Evolutionary conservation across 306 rosid genomes (phyloP), one percentile per base, ranked within the genome.

Genomic region (Neltuma alba): DNA sequence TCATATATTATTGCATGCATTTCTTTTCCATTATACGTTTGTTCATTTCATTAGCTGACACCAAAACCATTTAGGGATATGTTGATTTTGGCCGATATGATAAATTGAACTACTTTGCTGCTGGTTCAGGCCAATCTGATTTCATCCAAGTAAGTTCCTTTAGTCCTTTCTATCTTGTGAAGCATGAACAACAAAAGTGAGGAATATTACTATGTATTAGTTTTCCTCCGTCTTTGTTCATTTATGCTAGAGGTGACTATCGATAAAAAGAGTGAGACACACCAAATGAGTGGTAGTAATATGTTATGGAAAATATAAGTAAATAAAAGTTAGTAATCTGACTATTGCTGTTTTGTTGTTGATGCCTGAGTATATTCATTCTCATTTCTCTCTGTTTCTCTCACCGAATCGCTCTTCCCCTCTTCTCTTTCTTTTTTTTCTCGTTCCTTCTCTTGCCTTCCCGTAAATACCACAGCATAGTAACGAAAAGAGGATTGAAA

Each of bases 51-150:
- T 67, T 45, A 76, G 63, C 78, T 81, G 80, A 76, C 83, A 61
- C 72, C 21, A 38, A 80, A 75, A 79, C 81, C 47, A 68, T 84
- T 60, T 80, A 95, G 99, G 99, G 99, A 70, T 95, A 93, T 82
- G 89, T 93, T 70, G 91, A 87, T 87, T 95, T 90, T 73, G 98
- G 98, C 57, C 94, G 96, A 67, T 95, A 86, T 80, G 96, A 91
- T 77, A 82, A 45, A 73, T 83, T 76, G 80, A 89, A 88, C 87
- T 80, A 90, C 87, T 93, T 95, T 65, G 90, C 90, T 79, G 76
- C 97, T 83, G 92, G 93, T 85, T 89, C 90, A n/a, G 93, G 89
- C 76, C 84, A 86, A 65, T 86, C 76, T 36, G 85, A 91, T 85
- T 95, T 85, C 83, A 88, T 93, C 69, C 99, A 95, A 87, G 98